A percentile compares a stretch with the other conserved stretches of the same genome.
These are phyloP conservation scores for Ogataea corticis DNA, from an alignment of 805 yeast species.

Conservation along the genomic window DNA sequence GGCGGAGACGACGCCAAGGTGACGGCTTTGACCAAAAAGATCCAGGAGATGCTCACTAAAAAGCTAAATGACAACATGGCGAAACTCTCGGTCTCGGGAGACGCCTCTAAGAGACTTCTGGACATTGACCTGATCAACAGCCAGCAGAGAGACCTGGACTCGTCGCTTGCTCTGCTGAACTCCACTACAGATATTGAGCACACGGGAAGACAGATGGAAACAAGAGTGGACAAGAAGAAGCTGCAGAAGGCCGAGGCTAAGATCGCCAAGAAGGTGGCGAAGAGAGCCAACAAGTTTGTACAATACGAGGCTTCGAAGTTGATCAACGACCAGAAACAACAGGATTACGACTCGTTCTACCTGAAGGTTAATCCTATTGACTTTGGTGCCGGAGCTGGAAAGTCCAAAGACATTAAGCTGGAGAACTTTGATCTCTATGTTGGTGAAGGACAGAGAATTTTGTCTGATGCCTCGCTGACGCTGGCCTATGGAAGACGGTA, in stretches of 20 bases:
- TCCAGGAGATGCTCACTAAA: constrained; percentile 49
- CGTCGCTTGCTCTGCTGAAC: constrained; percentile 74
- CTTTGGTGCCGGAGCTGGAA: constrained; percentile 86
- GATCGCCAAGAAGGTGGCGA: constrained; percentile 96
- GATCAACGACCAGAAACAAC: constrained; percentile 59
- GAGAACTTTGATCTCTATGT: constrained; percentile 93
- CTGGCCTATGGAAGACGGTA: constrained; percentile 91
- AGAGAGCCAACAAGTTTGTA: constrained; percentile 76
- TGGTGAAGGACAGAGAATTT: constrained; percentile 92
- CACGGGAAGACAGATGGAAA: constrained; percentile 87
- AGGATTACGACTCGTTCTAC: constrained; percentile 92
- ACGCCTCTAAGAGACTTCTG: constrained; percentile 82
- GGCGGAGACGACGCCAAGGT: constrained; percentile 73
- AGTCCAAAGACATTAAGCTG: constrained; percentile 93
- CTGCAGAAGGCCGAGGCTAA: constrained; percentile 96
- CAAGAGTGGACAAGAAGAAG: constrained; percentile 94
- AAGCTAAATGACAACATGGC: constrained; percentile 69
- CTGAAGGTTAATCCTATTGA: constrained; percentile 94
- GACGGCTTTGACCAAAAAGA: constrained; percentile 42
- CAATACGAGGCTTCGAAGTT: constrained; percentile 93
- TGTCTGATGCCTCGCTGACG: constrained; percentile 83
- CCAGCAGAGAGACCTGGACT: constrained; percentile 70
- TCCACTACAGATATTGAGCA: constrained; percentile 86
- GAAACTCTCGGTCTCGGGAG: constrained; percentile 76
- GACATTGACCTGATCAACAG: constrained; percentile 72